These are phyloP conservation scores for Mycosphaerelloides madeirae DNA, from an alignment of 2,329 filamentous ascomycete species.

Conservation along the genomic window DNA sequence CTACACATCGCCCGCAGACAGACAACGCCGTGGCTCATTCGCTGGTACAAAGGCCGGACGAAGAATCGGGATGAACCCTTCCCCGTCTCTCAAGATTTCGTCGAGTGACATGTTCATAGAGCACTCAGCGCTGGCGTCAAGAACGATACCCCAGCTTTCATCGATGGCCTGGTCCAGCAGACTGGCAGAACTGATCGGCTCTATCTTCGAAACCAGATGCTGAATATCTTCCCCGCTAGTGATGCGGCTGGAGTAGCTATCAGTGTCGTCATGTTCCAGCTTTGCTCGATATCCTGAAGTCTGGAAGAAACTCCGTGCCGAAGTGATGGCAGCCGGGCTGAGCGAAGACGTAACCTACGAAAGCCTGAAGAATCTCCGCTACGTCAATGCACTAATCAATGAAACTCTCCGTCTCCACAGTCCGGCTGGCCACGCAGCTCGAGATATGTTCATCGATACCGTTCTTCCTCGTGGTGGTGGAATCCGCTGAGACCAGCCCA, in stretches of 20 bases:
- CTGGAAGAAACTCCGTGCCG: neutral
- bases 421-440: neutral
- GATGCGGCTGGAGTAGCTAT: neutral
- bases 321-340: neutral
- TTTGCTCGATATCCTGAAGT: constrained; percentile 1
- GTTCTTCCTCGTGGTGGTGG: constrained; percentile 3
- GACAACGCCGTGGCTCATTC: constrained; percentile 1
- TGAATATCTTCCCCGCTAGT: constrained; percentile 1
- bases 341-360: neutral
- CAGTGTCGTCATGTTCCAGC: constrained; percentile 2
- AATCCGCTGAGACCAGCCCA: neutral
- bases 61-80: neutral
- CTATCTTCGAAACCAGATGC: constrained; percentile 3
- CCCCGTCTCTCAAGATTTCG: neutral
- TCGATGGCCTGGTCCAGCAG: neutral
- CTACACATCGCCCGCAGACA: neutral
- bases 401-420: constrained; percentile 1
- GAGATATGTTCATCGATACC: neutral
- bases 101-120: neutral
- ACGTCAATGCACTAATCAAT: constrained; percentile 2
- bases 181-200: neutral
- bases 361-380: neutral
- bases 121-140: neutral
- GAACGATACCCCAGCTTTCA: neutral
- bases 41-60: constrained; percentile 4